Evolutionary conservation across 2,329 filamentous ascomycete genomes (phyloP), one percentile per base, ranked within the genome.

Genomic region (Stagonosporopsis chrysanthemi): DNA sequence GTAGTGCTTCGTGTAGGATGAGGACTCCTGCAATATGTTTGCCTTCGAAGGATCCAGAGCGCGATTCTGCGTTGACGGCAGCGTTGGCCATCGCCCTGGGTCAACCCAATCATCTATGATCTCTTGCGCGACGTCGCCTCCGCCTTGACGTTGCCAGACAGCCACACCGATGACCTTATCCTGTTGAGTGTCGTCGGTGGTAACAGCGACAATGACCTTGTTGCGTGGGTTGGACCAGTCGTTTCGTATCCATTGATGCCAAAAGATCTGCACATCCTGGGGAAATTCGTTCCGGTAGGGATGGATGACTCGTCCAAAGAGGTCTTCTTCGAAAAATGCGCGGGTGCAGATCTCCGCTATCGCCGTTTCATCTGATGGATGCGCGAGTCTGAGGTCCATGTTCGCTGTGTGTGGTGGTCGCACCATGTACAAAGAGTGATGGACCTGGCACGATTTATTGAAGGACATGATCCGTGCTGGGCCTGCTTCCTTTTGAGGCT

Each of bases 311-410:
- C 57, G 53, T 35, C 69, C 72, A 24, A 68, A 70, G 19, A 72
- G 63, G 24, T 66, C 58, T 45, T 75, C 72, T n/a, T 72, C 58
- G 55, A 70, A 73, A 51, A 71, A 75, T 6, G 72, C 63, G 3
- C 62, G 51, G 14, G 61, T 41, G 35, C 63, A 64, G 39, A 73
- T 42, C 17, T 29, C 36, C 8, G 45, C 66, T 6, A 75, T 65
- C 38, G 56, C 43, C 5, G 58, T 48, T 35, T 68, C 61, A 33
- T 72, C 70, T 4, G 42, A 22, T 6, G 28, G 28, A 12, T 29
- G 15, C 19, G 40, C 40, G 11, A 29, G 15, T 12, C 40, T 23
- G 19, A 43, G n/a, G n/a, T 39, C 17, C 36, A 39, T 39, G 7
- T 39, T 39, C 12, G 36, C 36, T 12, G 36, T 9, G 19, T 39